A percentile compares a stretch with the other conserved stretches of the same genome.
These are phyloP conservation scores for Sanghuangporus sanghuang DNA, from an alignment of 1,284 basidiomycete species.

Conservation along the genomic window DNA sequence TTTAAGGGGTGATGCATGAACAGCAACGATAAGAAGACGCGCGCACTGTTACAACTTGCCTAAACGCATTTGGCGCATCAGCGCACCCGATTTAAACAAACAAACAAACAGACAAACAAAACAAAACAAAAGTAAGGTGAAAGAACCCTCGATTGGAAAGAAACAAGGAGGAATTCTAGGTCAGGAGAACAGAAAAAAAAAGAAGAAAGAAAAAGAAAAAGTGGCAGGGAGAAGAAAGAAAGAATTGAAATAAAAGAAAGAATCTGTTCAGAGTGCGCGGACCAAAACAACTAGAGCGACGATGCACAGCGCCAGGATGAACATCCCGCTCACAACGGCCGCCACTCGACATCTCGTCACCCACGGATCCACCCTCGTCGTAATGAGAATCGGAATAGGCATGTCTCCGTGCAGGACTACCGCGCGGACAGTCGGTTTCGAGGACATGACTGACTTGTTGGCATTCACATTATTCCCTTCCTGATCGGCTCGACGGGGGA, in stretches of 20 bases:
- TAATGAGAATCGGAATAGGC: constrained; percentile 20
- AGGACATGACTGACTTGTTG: not conserved
- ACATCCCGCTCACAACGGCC: constrained; percentile 35
- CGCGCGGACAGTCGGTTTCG: constrained; percentile 21
- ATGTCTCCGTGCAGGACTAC: constrained; percentile 19
- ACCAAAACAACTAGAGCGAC: constrained; percentile 34
- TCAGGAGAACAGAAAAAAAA: not conserved
- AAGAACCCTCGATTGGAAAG: not conserved
- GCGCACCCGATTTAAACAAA: not conserved
- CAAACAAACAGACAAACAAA: too few species aligned
- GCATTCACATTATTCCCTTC: constrained; percentile 13
- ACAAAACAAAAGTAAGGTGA: not conserved
- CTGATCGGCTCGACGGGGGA: constrained; percentile 10
- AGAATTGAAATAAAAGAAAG: not conserved
- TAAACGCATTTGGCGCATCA: not conserved
- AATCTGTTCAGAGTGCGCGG: constrained; percentile 9
- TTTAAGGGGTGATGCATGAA: not conserved
- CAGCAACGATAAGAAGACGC: not conserved
- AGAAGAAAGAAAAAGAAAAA: too few species aligned
- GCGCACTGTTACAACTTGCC: not conserved
- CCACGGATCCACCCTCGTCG: constrained; percentile 34
- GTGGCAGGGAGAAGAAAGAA: not conserved
- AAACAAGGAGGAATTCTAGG: not conserved
- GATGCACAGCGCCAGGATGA: constrained; percentile 33
- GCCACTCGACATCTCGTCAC: constrained; percentile 42